Conservation (phyloP, 2,329 filamentous ascomycete genomes). For the Penicillium hesseltinei region DNA sequence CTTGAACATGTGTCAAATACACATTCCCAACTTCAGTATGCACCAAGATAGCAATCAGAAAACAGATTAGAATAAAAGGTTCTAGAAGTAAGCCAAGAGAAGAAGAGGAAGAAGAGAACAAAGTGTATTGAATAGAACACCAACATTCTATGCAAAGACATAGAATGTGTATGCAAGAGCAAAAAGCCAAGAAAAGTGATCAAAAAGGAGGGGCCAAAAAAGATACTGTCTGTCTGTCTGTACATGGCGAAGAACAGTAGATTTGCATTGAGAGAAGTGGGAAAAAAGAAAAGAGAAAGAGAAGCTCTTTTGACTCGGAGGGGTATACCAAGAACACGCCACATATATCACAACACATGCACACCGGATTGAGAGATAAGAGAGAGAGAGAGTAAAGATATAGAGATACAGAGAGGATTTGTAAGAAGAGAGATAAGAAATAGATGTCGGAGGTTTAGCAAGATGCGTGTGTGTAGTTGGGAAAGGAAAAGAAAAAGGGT, state of each 20-base stretch:
- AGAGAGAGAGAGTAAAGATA: slow-evolving; percentile 5
- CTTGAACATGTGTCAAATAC: background rate
- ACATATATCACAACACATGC: slow-evolving; percentile 25
- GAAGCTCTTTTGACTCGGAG: slow-evolving; percentile 23
- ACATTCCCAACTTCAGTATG: background rate
- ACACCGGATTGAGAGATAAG: slow-evolving; percentile 8
- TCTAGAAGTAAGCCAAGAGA: background rate
- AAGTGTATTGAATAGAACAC: slow-evolving; percentile 1
- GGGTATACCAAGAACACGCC: slow-evolving; percentile 31
- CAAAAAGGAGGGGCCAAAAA: background rate
- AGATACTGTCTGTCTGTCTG: slow-evolving; percentile 1
- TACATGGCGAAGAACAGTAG: slow-evolving; percentile 12
- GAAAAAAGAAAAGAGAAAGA: slow-evolving; percentile 7
- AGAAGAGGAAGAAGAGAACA: background rate
- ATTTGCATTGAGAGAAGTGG: slow-evolving; percentile 4
- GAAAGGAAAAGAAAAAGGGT: background rate
- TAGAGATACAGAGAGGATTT: slow-evolving; percentile 7
- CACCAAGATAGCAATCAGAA: background rate
- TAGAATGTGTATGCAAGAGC: slow-evolving; percentile 8
- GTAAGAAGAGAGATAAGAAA: slow-evolving; percentile 12
- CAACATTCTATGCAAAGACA: background rate
- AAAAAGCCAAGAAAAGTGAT: background rate
- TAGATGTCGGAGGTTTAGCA: slow-evolving; percentile 11
- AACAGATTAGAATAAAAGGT: background rate
- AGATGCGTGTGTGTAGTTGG: slow-evolving; percentile 1